A percentile compares a stretch with the other conserved stretches of the same genome.
These are phyloP conservation scores for Mallotus nudiflorus DNA, from an alignment of 345 rosid genomes.

Conservation along the genomic window DNA sequence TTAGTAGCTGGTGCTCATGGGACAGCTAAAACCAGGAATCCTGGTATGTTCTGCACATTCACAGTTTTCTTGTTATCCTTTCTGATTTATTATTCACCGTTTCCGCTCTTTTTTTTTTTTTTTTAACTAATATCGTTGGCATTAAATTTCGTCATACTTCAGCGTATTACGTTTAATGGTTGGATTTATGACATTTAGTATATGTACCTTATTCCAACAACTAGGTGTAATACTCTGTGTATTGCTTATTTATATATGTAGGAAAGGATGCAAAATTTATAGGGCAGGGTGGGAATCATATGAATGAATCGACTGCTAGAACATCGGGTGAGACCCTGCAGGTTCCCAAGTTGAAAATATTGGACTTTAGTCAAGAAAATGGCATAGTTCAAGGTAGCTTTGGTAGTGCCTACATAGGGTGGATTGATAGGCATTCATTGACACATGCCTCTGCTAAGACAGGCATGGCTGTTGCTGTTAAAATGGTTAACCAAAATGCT, in stretches of 20 bases:
- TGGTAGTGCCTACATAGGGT: constrained; percentile 30
- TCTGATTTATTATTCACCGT: background rate
- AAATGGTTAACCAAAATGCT: constrained; percentile 23
- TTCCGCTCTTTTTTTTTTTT: no score
- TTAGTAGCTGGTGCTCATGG: constrained; percentile 39
- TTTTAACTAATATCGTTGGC: no score
- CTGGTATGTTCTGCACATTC: constrained; percentile 5
- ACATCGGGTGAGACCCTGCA: constrained; percentile 24
- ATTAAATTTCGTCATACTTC: no score
- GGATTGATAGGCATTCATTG: constrained; percentile 26
- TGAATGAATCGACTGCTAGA: constrained; percentile 14
- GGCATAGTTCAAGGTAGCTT: constrained; percentile 22
- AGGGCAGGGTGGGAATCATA: constrained; percentile 36
- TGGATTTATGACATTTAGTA: no score
- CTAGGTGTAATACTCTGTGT: no score
- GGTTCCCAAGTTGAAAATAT: constrained; percentile 24
- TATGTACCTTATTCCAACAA: no score
- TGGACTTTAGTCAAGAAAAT: constrained; percentile 26
- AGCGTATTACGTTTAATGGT: no score
- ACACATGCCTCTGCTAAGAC: constrained; percentile 20
- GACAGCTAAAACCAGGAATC: constrained; percentile 51
- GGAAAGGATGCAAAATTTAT: constrained; percentile 36
- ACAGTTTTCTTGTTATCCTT: background rate
- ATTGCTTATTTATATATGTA: no score
- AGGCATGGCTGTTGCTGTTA: constrained; percentile 27